Evolutionary conservation across 2,329 filamentous ascomycete genomes (phyloP), one percentile per base, ranked within the genome.

Genomic region (Cercospora zeina): DNA sequence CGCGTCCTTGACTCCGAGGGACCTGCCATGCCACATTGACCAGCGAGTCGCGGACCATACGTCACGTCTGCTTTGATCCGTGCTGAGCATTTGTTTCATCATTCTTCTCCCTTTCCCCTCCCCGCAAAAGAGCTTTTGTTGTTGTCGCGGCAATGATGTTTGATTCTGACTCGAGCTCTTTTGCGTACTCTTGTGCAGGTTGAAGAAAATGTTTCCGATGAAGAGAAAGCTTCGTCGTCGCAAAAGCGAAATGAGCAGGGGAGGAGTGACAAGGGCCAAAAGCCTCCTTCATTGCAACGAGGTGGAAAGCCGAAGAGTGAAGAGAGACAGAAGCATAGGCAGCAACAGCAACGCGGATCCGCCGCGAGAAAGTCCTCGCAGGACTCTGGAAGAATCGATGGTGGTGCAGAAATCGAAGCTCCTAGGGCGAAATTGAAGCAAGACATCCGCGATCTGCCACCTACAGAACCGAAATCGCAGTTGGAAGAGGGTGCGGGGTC

Each of bases 81-180:
- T 58, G 33, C 55, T 21, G 49, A 21, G 27, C 14, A 30, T 33
- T 30, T 36, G 16, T 54, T 54, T n/a, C 53, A 31, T 21, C 33
- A 36, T 33, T 54, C 60, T 54, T 47, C 37, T 36, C 39, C 27
- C 54, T 9, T 14, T 49, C 36, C 24, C 33, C 30, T 13, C 33
- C 30, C 8, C 21, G 30, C 39, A 53, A 50, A 53, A 59, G 54
- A 51, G 39, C 39, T 49, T 62, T 1, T 49, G 37, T 39, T 47
- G 33, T 64, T 61, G 57, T 64, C 21, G 42, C 42, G 42, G 42
- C 42, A 21, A 47, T 10, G 27, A 27, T 47, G 42, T 47, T 47
- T 47, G 42, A 47, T 60, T 63, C 62, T 59, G 55, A 58, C 55
- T 61, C 62, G 59, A 56, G 54, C 58, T 51, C 54, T 65, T 62